These are phyloP conservation scores for Oenanthe sinensis DNA, from an alignment of 129 eudicot species.

Conservation along the genomic window DNA sequence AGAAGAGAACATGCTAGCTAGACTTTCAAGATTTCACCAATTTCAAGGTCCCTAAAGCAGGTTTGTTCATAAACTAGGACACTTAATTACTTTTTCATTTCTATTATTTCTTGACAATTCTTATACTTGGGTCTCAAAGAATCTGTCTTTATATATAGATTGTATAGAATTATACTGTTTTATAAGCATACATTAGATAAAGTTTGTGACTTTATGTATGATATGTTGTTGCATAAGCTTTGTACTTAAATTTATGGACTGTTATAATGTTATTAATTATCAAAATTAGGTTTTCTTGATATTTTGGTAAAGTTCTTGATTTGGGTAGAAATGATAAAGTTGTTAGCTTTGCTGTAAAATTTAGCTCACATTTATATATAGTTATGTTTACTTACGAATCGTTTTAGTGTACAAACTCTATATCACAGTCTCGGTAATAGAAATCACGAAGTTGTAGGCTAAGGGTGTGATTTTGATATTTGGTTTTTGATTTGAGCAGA, in stretches of 20 bases:
- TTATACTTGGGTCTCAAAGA: neutral
- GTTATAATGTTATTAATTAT: neutral
- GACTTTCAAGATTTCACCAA: neutral
- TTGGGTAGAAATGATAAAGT: neutral
- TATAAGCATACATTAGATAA: neutral
- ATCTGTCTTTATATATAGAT: neutral
- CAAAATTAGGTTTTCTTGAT: neutral
- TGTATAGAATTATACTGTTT: neutral
- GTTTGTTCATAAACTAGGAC: neutral
- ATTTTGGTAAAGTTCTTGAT: neutral
- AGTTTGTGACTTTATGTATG: neutral
- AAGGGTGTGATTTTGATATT: neutral
- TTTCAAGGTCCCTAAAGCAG: too few species aligned
- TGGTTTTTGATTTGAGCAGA: neutral
- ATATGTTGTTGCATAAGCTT: neutral
- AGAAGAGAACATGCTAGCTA: too few species aligned
- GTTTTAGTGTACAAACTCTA: too few species aligned
- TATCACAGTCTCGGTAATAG: neutral
- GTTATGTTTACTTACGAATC: neutral
- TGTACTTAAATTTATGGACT: neutral
- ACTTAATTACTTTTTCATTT: neutral
- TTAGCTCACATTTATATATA: too few species aligned
- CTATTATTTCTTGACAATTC: neutral
- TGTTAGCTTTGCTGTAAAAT: neutral
- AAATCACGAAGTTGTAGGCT: neutral